These are phyloP conservation scores for Pseudocercospora fuligena DNA, from an alignment of 2,329 filamentous ascomycete genomes.

Conservation along the genomic window DNA sequence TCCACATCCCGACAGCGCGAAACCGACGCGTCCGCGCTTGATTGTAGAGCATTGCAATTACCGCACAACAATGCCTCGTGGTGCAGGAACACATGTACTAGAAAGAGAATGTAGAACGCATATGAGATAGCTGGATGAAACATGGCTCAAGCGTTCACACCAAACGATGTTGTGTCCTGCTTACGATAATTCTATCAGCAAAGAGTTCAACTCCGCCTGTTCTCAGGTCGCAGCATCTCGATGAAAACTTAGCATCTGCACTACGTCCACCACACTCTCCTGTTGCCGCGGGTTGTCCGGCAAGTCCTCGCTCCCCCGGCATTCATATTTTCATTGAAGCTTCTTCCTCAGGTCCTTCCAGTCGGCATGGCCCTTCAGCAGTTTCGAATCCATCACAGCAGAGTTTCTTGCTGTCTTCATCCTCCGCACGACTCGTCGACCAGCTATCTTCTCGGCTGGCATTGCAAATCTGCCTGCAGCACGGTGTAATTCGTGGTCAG, in stretches of 20 bases:
- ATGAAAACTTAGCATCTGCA: not conserved
- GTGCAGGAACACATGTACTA: not conserved
- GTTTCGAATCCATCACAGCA: not conserved
- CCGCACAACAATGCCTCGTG: not conserved
- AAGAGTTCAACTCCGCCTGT: not conserved
- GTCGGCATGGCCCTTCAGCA: not conserved
- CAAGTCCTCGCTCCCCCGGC: not conserved
- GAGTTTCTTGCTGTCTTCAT: not conserved
- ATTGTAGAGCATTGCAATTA: not conserved
- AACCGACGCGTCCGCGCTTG: not conserved
- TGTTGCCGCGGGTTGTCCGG: not conserved
- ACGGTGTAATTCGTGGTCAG: not conserved
- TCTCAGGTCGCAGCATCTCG: not conserved
- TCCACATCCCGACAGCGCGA: not conserved
- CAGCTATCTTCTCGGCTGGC: constrained; percentile 3
- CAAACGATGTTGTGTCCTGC: not conserved
- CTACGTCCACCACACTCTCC: not conserved
- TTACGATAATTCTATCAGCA: not conserved
- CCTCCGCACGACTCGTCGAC: not conserved
- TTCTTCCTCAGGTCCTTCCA: constrained; percentile 7
- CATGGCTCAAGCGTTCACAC: not conserved
- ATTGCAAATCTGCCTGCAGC: not conserved
- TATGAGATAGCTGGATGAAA: too few species aligned
- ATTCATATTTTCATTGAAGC: not conserved
- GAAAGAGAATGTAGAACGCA: too few species aligned